Evolutionary conservation across 129 eudicot species (phyloP).

Genomic region (Pseudognaphalium luteoalbum): DNA sequence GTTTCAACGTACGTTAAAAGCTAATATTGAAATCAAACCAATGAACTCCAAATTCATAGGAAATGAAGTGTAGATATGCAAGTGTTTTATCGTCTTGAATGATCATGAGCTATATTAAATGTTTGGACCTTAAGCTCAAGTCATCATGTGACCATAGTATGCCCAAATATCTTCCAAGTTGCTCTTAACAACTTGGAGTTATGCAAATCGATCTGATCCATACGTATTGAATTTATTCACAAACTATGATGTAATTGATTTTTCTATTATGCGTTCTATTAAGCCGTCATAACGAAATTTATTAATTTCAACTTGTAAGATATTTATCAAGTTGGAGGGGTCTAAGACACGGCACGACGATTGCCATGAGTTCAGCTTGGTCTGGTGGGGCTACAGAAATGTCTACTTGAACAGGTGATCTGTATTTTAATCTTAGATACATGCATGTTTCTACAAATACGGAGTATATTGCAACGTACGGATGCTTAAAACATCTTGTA

Average conservation of each 20-base stretch:
- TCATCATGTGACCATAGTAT: neutral
- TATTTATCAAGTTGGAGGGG: slow-evolving; percentile 1
- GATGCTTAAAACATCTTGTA: neutral
- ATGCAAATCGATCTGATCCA: slow-evolving; percentile 5
- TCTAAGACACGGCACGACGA: neutral
- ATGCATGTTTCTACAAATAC: neutral
- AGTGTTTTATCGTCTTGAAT: neutral
- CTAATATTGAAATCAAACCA: neutral
- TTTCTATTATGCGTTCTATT: neutral
- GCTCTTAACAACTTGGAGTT: slow-evolving; percentile 11
- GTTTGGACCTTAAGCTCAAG: neutral
- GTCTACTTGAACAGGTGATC: no score
- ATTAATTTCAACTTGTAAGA: neutral
- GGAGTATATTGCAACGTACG: neutral
- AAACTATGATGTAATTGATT: neutral
- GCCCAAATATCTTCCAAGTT: slow-evolving; percentile 8
- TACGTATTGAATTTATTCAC: neutral
- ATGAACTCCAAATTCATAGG: slow-evolving; percentile 21
- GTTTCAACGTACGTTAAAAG: neutral
- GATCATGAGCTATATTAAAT: neutral
- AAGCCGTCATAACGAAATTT: neutral
- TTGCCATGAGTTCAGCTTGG: neutral
- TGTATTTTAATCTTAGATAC: neutral
- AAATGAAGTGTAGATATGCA: slow-evolving; percentile 9
- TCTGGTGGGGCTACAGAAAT: neutral